phyloP scores from a whole-genome alignment of 306 rosid genomes.

The Sindora glabra region DNA sequence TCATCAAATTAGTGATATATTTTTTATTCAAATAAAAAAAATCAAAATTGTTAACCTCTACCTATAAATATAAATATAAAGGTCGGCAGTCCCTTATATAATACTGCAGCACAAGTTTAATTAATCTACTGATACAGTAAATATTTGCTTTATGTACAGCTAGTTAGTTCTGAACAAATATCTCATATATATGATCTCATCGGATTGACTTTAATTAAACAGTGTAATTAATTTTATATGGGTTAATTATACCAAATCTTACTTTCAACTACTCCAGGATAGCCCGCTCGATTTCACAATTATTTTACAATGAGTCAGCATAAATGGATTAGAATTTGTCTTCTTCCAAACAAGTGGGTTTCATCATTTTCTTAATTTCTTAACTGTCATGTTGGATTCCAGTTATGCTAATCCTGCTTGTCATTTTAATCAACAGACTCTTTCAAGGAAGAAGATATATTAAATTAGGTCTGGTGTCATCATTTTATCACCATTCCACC shows the following conservation, averaged over 20 bases:
- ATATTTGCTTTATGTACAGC: neutral
- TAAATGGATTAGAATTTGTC: neutral
- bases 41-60: too few species aligned
- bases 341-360: neutral
- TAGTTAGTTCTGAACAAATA: neutral
- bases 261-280: neutral
- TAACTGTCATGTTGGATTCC: too few species aligned
- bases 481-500: neutral
- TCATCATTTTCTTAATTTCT: neutral
- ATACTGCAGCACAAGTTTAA: neutral
- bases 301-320: neutral
- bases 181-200: too few species aligned
- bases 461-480: neutral
- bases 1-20: too few species aligned
- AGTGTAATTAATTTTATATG: too few species aligned
- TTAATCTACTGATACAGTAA: neutral
- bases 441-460: neutral
- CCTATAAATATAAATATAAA: too few species aligned
- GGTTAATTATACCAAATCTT: constrained; percentile 1
- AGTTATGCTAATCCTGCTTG: too few species aligned
- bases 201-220: too few species aligned
- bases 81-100: too few species aligned
- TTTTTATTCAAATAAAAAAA: too few species aligned
- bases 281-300: neutral
- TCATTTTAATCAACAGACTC: neutral